Conservation (phyloP, 352 stramenopile genomes). For the Phytophthora tubulina region DNA sequence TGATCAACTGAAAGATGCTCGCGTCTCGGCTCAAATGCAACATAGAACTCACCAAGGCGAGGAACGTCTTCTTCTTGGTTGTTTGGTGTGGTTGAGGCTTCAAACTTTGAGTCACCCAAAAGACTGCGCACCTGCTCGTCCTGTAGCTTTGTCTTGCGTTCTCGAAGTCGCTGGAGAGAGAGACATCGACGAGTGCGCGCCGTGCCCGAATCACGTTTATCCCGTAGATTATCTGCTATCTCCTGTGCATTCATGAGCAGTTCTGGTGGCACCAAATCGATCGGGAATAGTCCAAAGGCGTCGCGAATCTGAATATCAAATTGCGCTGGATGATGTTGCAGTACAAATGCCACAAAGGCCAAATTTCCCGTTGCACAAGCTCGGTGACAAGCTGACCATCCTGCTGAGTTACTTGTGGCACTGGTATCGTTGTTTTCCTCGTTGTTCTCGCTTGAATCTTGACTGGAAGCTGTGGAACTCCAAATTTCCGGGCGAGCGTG, state of each 20-base stretch:
- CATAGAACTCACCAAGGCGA: constrained; percentile 38
- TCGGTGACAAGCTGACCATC: constrained; percentile 65
- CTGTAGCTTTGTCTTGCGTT: constrained; percentile 46
- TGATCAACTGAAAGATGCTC: constrained; percentile 47
- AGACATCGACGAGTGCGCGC: constrained; percentile 41
- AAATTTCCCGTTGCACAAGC: constrained; percentile 70
- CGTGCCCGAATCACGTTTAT: constrained; percentile 19
- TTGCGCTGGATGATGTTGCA: constrained; percentile 45
- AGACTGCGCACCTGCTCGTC: constrained; percentile 21
- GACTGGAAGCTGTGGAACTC: constrained; percentile 38
- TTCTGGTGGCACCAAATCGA: constrained; percentile 68
- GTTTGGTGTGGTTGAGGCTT: neutral
- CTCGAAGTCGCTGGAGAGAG: constrained; percentile 47
- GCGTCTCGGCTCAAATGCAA: constrained; percentile 53
- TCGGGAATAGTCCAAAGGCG: constrained; percentile 57
- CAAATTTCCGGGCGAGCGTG: constrained; percentile 43
- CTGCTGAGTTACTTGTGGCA: constrained; percentile 40
- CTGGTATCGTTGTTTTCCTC: constrained; percentile 17
- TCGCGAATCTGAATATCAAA: constrained; percentile 54
- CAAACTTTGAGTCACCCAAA: constrained; percentile 6
- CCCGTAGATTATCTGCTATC: constrained; percentile 27
- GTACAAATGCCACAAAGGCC: constrained; percentile 63
- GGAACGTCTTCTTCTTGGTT: constrained; percentile 22
- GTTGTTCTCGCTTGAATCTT: constrained; percentile 9
- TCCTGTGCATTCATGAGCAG: constrained; percentile 43